phyloP scores from a whole-genome alignment of 805 yeast species.

The Candida glaebosa region DNA sequence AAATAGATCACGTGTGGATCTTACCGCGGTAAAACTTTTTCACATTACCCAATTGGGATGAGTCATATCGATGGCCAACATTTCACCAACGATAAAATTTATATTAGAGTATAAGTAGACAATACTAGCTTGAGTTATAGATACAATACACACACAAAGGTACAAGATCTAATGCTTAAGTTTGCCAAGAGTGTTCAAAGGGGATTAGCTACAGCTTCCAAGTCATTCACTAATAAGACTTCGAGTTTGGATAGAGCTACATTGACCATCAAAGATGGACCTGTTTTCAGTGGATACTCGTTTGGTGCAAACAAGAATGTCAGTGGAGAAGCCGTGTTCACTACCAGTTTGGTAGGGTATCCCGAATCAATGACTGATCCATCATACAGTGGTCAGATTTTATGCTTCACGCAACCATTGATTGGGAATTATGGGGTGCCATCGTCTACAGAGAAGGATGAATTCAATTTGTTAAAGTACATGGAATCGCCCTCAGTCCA shows the following conservation, averaged over 20 bases:
- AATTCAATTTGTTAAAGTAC: conserved; percentile 80
- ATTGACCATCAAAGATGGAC: conserved; percentile 87
- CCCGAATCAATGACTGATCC: conserved; percentile 99
- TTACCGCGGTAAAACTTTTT: conserved; percentile 5
- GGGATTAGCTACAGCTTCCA: conserved; percentile 33
- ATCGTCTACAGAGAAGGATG: conserved; percentile 72
- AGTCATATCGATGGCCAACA: conserved; percentile 4
- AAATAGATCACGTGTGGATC: neutral
- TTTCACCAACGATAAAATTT: neutral
- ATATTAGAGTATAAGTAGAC: neutral
- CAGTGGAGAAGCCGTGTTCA: conserved; percentile 97
- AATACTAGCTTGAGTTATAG: neutral
- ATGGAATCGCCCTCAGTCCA: conserved; percentile 90
- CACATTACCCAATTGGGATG: conserved; percentile 6
- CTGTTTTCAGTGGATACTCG: conserved; percentile 87
- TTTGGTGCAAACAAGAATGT: conserved; percentile 93
- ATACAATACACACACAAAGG: neutral
- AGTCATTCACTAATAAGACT: conserved; percentile 30
- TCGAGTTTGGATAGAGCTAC: conserved; percentile 74
- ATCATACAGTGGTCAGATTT: conserved; percentile 93
- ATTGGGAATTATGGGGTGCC: conserved; percentile 99
- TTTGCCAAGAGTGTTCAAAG: conserved; percentile 1
- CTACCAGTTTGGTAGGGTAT: conserved; percentile 96
- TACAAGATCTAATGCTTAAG: conserved; percentile 1
- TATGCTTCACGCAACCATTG: conserved; percentile 94